phyloP scores from a whole-genome alignment of 495 filamentous ascomycete species.

The Penicillium ucsense region DNA sequence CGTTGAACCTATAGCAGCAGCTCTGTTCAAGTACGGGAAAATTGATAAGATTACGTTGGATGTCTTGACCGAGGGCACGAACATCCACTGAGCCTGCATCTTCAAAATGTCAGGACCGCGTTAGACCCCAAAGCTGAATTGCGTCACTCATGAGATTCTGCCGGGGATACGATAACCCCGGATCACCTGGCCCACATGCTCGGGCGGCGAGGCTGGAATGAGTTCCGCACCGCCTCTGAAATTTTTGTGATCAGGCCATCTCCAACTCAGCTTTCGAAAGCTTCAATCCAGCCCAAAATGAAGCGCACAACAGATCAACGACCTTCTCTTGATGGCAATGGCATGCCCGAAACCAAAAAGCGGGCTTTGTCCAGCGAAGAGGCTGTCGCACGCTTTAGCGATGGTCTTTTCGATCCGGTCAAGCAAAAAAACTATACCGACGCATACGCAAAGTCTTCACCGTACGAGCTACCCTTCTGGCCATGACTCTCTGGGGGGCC shows the following conservation, averaged over 20 bases:
- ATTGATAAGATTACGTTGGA: too few relatives aligned
- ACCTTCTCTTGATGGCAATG: slow-evolving; percentile 29
- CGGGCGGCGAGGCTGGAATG: not conserved
- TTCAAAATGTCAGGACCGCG: too few relatives aligned
- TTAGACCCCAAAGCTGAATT: too few relatives aligned
- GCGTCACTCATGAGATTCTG: too few relatives aligned
- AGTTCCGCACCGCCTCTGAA: slow-evolving; percentile 2
- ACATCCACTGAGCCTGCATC: too few relatives aligned
- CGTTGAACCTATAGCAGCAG: too few relatives aligned
- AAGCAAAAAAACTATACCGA: slow-evolving; percentile 58
- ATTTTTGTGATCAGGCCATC: slow-evolving; percentile 12
- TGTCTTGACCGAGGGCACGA: too few relatives aligned
- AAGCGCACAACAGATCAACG: slow-evolving; percentile 45
- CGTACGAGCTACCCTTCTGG: slow-evolving; percentile 36
- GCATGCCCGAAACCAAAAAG: slow-evolving; percentile 38
- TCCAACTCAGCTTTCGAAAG: not conserved
- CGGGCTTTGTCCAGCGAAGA: slow-evolving; percentile 42
- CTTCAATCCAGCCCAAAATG: slow-evolving; percentile 25
- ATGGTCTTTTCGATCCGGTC: slow-evolving; percentile 62
- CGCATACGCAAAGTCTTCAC: slow-evolving; percentile 60
- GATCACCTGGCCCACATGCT: too few relatives aligned
- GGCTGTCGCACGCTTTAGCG: slow-evolving; percentile 50
- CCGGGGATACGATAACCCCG: too few relatives aligned
- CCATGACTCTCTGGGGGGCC: not conserved
- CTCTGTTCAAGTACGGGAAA: too few relatives aligned